Conservation (phyloP, 495 filamentous ascomycete species). For the Trypethelium eluteriae region DNA sequence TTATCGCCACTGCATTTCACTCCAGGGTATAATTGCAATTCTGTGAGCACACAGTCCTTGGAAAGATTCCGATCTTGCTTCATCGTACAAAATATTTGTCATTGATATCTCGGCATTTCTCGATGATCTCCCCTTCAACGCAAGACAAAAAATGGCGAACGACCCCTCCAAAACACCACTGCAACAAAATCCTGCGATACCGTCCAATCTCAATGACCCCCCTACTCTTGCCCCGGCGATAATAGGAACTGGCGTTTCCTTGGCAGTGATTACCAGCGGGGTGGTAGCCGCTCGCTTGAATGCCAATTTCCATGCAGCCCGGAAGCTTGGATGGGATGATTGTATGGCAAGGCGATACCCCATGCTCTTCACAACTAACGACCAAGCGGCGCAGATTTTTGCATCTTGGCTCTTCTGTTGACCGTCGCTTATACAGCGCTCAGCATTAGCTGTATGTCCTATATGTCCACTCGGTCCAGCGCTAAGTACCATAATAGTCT, state of each 20-base stretch:
- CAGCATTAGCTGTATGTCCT: not conserved
- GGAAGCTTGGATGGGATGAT: conserved; percentile 5
- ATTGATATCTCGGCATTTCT: not conserved
- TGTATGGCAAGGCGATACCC: not conserved
- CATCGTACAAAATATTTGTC: not conserved
- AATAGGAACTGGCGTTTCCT: not conserved
- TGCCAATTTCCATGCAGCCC: not conserved
- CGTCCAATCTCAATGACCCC: not conserved
- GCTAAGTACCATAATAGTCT: not conserved
- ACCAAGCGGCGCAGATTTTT: not conserved
- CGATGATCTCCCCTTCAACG: not conserved
- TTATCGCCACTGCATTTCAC: too few relatives aligned
- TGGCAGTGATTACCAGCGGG: not conserved
- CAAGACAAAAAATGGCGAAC: not conserved
- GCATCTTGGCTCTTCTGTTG: not conserved
- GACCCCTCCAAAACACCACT: conserved; percentile 2
- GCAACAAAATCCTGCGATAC: not conserved
- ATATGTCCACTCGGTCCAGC: not conserved
- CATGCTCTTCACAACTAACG: not conserved
- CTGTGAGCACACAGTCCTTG: too few relatives aligned
- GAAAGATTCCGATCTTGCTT: too few relatives aligned
- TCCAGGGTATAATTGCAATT: too few relatives aligned
- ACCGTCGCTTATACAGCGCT: not conserved
- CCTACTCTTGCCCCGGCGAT: not conserved
- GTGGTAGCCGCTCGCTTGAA: not conserved